Base-by-base conservation (phyloP, 495 filamentous ascomycete genomes). In the Cercophora samala region DNA sequence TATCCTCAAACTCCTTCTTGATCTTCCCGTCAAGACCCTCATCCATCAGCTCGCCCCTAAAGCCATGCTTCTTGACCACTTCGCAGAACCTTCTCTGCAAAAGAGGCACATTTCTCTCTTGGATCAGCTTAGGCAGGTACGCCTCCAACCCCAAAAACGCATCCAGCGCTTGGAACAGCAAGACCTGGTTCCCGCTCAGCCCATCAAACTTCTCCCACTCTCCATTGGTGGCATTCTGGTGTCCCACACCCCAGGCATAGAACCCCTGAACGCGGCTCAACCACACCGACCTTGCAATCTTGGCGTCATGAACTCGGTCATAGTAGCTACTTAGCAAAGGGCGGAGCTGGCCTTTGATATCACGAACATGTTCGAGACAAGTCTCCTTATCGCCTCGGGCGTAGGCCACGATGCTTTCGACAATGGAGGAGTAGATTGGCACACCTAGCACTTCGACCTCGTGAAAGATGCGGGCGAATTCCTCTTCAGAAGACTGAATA, bases 81-180 rank as follows among this genome's bases (percentile, higher is more conserved):
- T 58, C 51, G 24, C 72, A 72, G 19, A 82, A 68, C n/a, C 56
- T 63, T 58, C 79, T 68, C 64, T 82, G 79, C 23, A 61, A 22
- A 4, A 19, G 24, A 53, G 79, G 77, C 11, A 82, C 70, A 60
- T 79, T 71, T 64, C 68, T 26, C 24, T 58, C 37, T 60, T 62
- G 21, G 24, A 73, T 70, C 26, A 70, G 63, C 24, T 74, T 66
- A 0, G 58, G 54, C 23, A 82, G 74, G 55, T 83, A 84, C 4
- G 67, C 65, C 51, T 79, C 76, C 15, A 83, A 29, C 3, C 77
- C 80, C 18, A 84, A 67, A 60, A 81, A 81, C 3, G 75, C 76
- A 71, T 84, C 82, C 19, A 82, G 32, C 1, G 73, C 74, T 56
- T 79, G 75, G 67, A 82, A 83, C 21, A 82, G 58, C 52, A 81